Base-by-base conservation (phyloP, 2,329 filamentous ascomycete species). In the Trichoderma sp. region DNA sequence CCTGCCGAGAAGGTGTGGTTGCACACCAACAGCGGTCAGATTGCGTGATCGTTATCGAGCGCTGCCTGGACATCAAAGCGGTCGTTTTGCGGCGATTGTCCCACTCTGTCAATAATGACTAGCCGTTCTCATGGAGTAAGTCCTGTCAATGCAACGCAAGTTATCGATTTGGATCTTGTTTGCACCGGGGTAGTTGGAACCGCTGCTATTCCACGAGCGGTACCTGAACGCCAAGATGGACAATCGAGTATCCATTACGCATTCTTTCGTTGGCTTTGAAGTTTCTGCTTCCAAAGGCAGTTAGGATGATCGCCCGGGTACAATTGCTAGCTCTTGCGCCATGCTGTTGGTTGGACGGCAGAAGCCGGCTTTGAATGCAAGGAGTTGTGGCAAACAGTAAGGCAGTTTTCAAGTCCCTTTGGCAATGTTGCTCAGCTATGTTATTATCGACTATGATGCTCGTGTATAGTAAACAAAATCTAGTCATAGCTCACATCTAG, bases 11-110 rank as follows among this genome's bases (percentile, higher is more conserved):
- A 43, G 37, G 64, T 59, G 56, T 67, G 64, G 55, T 67, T 49
- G 55, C 64, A 66, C 64, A 67, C 64, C 39, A 37, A 54, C 64
- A 59, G 39, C 64, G 64, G 55, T 67, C 21, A 26, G 56, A 67
- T 67, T 59, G 64, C 64, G 64, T 67, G 64, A 67, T 67, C 32
- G 43, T 55, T 49, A 51, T 59, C 30, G 49, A 28, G 39, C 16
- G 55, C 30, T 59, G 55, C 46, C 55, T 67, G 43, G 43, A 30
- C 16, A 55, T 13, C 52, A 46, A 52, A 43, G 37, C 30, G 59
- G 52, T 46, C 28, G 26, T 30, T 58, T 58, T 39, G 26, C 26
- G 39, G 52, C 63, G 34, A 49, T 43, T 49, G 51, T 66, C 14
- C 63, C 63, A 54, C 61, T 66, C 37, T 5, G 3, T 49, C 28